Evolutionary conservation across 352 stramenopile species (phyloP).

Genomic region (Halophytophthora batemanensis): DNA sequence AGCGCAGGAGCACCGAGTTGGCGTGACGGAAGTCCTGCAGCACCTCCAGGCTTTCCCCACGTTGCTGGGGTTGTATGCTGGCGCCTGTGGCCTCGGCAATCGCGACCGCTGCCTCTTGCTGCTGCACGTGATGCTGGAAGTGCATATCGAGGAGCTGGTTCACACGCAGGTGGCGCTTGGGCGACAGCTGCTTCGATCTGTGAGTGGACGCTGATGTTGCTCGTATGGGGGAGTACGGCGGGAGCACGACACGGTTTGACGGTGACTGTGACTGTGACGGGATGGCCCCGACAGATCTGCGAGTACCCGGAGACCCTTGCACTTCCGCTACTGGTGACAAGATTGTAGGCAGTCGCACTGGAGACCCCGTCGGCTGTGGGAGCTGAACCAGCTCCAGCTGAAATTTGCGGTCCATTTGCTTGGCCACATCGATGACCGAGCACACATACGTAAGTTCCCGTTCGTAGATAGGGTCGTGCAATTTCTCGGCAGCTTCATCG

Average conservation of each 20-base stretch:
- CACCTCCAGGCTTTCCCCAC: constrained; percentile 28
- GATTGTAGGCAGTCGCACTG: constrained; percentile 33
- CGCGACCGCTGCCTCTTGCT: constrained; percentile 16
- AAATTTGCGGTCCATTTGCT: constrained; percentile 17
- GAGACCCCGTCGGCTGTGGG: constrained; percentile 5
- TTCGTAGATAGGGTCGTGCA: constrained; percentile 52
- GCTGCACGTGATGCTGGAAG: constrained; percentile 34
- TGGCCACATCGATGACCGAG: constrained; percentile 42
- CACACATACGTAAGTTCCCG: constrained; percentile 60
- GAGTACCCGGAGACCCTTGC: neutral
- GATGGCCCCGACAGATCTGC: neutral
- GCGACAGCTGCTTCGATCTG: constrained; percentile 1
- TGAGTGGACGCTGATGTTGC: neutral
- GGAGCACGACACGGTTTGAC: constrained; percentile 17
- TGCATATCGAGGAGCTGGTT: constrained; percentile 42
- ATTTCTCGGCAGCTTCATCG: constrained; percentile 43
- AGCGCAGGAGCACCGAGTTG: constrained; percentile 36
- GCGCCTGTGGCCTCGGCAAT: constrained; percentile 15
- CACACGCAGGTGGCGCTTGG: constrained; percentile 23
- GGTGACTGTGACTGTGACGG: constrained; percentile 8
- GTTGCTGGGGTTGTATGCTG: constrained; percentile 5
- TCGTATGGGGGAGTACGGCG: constrained; percentile 14
- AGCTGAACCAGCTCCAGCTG: constrained; percentile 8
- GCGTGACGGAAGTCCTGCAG: constrained; percentile 48
- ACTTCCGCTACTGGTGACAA: constrained; percentile 10